Evolutionary conservation across 805 yeast genomes (phyloP).

Genomic region (Scheffersomyces amazonensis): DNA sequence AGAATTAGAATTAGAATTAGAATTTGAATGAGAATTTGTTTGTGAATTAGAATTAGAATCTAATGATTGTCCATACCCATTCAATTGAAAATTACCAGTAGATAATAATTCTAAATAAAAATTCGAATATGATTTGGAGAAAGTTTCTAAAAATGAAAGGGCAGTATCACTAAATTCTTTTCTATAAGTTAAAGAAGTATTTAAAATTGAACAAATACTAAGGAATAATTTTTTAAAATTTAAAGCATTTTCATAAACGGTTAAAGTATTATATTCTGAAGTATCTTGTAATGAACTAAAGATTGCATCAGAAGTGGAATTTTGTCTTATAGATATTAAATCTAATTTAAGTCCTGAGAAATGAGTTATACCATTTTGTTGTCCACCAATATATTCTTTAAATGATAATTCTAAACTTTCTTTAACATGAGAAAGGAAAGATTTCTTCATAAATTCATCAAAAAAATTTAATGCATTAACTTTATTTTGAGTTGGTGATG

Average conservation of each 20-base stretch:
- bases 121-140: constrained; percentile 28
- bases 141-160: constrained; percentile 34
- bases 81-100: constrained; percentile 18
- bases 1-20: background rate
- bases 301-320: background rate
- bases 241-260: constrained; percentile 40
- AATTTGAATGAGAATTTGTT: background rate
- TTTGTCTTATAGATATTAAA: constrained; percentile 34
- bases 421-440: constrained; percentile 64
- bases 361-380: constrained; percentile 1
- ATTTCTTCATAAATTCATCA: constrained; percentile 57
- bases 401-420: constrained; percentile 53
- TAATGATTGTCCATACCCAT: background rate
- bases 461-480: constrained; percentile 48
- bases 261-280: constrained; percentile 2
- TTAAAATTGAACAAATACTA: constrained; percentile 49
- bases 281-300: background rate
- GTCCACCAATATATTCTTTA: constrained; percentile 32
- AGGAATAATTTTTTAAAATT: constrained; percentile 47
- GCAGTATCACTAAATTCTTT: constrained; percentile 49
- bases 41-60: background rate
- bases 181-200: constrained; percentile 59
- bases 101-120: constrained; percentile 36
- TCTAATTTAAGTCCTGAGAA: constrained; percentile 13
- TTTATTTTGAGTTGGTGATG: constrained; percentile 7